Percentiles rank a stretch among this genome's conserved stretches.
Conservation (phyloP, 2,329 filamentous ascomycete genomes). For the Aspergillus bombycis region DNA sequence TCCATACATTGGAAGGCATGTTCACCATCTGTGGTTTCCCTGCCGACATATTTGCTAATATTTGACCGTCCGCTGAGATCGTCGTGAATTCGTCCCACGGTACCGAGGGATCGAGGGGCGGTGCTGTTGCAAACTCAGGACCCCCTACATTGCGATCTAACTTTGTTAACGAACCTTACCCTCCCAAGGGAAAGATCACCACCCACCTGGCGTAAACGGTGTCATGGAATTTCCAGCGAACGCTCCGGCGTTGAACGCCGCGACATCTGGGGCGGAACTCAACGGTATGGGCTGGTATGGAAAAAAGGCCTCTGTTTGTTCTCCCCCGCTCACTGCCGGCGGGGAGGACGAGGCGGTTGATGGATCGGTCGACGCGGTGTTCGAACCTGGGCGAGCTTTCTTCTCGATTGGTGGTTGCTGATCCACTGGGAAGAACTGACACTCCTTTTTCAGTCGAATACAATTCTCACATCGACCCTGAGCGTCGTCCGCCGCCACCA, state of each 20-base stretch:
- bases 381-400: constrained; percentile 49
- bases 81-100: constrained; percentile 44
- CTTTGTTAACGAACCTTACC: constrained; percentile 13
- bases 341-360: constrained; percentile 56
- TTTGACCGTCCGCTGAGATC: constrained; percentile 40
- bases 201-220: constrained; percentile 41
- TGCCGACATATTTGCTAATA: constrained; percentile 36
- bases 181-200: neutral
- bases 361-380: constrained; percentile 47
- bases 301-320: constrained; percentile 42
- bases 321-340: constrained; percentile 32
- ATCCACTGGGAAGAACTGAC: constrained; percentile 88
- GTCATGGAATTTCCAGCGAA: constrained; percentile 39
- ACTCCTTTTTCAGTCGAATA: constrained; percentile 91
- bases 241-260: constrained; percentile 33
- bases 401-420: constrained; percentile 63
- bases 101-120: constrained; percentile 37
- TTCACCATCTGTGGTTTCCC: constrained; percentile 39
- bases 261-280: constrained; percentile 37
- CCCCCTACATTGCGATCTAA: constrained; percentile 34
- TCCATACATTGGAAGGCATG: constrained; percentile 37
- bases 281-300: constrained; percentile 40
- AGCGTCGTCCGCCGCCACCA: constrained; percentile 71
- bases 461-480: constrained; percentile 87
- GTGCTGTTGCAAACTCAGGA: constrained; percentile 33